A percentile compares a stretch with the other conserved stretches of the same genome.
Conservation (phyloP, 805 yeast genomes). For the Candida lessepsii region DNA sequence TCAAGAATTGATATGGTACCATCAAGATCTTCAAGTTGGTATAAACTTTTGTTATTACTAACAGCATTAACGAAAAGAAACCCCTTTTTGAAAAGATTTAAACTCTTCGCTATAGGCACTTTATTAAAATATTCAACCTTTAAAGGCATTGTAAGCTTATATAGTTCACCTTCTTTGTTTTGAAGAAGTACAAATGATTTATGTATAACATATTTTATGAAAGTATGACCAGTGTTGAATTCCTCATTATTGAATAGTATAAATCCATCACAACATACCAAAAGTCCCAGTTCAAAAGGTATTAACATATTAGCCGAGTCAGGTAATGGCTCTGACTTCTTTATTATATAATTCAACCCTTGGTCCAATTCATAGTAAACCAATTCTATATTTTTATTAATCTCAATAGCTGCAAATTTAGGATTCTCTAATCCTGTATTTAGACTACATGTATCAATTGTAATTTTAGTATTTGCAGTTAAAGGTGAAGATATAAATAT, state of each 20-base stretch:
- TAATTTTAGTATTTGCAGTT: slow-evolving; percentile 60
- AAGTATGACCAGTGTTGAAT: slow-evolving; percentile 5
- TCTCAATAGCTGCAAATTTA: slow-evolving; percentile 75
- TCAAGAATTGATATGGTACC: slow-evolving; percentile 23
- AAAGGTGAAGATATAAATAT: slow-evolving; percentile 68
- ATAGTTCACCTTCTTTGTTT: slow-evolving; percentile 68
- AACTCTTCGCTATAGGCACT: slow-evolving; percentile 53
- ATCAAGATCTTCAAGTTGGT: slow-evolving; percentile 78
- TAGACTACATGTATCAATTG: slow-evolving; percentile 55
- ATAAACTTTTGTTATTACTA: slow-evolving; percentile 61
- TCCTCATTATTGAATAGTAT: slow-evolving; percentile 47
- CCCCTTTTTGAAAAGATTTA: slow-evolving; percentile 72
- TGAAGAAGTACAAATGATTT: slow-evolving; percentile 71
- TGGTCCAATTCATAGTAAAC: slow-evolving; percentile 80
- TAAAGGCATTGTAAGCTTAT: slow-evolving; percentile 54
- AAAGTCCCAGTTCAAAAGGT: slow-evolving; percentile 65
- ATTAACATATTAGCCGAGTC: slow-evolving; percentile 50
- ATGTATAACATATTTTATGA: slow-evolving; percentile 64
- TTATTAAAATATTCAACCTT: slow-evolving; percentile 75
- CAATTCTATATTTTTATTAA: slow-evolving; percentile 41
- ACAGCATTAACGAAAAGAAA: slow-evolving; percentile 68
- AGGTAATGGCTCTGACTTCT: slow-evolving; percentile 28
- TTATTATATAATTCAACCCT: slow-evolving; percentile 76
- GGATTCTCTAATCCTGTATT: slow-evolving; percentile 86
- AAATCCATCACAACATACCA: slow-evolving; percentile 57